Base-by-base conservation (phyloP, 805 yeast genomes). In the Henningerozyma blattae region DNA sequence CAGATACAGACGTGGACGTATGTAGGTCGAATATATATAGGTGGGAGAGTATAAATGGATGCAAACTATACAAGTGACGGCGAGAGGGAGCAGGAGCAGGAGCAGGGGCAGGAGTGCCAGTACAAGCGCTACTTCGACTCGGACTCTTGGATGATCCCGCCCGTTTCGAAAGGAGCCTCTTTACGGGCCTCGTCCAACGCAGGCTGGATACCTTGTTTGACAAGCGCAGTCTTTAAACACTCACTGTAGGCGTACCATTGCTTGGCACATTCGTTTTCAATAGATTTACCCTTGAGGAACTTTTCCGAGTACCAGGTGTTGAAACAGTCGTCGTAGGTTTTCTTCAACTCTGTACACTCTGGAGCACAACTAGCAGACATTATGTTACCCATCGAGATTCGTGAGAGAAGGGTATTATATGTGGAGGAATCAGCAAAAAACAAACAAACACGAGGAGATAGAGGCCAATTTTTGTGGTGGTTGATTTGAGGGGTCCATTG, bases 321-420 rank as follows among this genome's bases (percentile, higher is more conserved):
- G 63, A 91, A 91, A 57, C 98, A 91, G 49, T 77, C 80, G 53
- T 91, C 97, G 52, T 91, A 91, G 48, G 75, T 72, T 46, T 75
- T 74, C 59, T 91, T 91, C 37, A 79, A 71, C 24, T 75, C 81
- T 16, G 94, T 84, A 59, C 98, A 91, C 61, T 91, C 97, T 18
- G 96, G 95, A 25, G 98, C 97, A 66, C 91, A 82, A 40, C 95
- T 85, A 5, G 94, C 68, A 14, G 87, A 78, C 81, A 81, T 72
- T 34, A 65, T 55, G 58, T 75, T 76, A 33, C 86, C 86, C 85
- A 78, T 77, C n/a, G n/a, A n/a, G n/a, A n/a, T n/a, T n/a, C n/a
- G n/a, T n/a, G n/a, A n/a, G n/a, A n/a, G n/a, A n/a, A n/a, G n/a
- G n/a, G n/a, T n/a, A n/a, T n/a, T n/a, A n/a, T n/a, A n/a, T n/a